phyloP scores from a whole-genome alignment of 1,284 basidiomycete species.

The Moesziomyces sp. region DNA sequence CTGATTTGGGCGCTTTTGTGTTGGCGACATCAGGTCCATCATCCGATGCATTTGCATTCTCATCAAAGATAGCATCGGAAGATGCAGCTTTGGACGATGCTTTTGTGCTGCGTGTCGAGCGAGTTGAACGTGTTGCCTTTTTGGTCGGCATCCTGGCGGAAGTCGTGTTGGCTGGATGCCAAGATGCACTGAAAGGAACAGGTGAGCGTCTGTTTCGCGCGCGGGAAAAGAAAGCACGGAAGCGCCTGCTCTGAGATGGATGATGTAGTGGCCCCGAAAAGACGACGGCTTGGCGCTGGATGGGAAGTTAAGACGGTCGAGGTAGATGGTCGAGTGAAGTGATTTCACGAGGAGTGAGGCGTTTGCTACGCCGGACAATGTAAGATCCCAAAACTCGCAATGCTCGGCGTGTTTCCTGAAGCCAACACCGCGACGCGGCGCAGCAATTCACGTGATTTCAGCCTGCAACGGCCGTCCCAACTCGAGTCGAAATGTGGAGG shows the following conservation, averaged over 20 bases:
- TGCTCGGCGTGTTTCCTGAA: slow-evolving; percentile 10
- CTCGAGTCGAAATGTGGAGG: slow-evolving; percentile 23
- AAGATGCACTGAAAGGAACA: not conserved
- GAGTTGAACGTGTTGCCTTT: slow-evolving; percentile 29
- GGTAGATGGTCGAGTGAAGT: not conserved
- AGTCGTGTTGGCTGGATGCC: not conserved
- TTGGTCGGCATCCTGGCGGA: slow-evolving; percentile 30
- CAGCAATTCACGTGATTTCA: slow-evolving; percentile 38
- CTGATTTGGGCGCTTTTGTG: slow-evolving; percentile 12
- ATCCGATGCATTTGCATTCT: slow-evolving; percentile 10
- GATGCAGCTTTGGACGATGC: slow-evolving; percentile 27
- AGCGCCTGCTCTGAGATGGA: too few species aligned
- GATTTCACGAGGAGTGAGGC: not conserved
- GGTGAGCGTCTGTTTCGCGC: not conserved
- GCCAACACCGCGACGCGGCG: slow-evolving; percentile 49
- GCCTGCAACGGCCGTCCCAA: not conserved
- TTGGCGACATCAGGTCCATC: slow-evolving; percentile 2
- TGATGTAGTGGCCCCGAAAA: too few species aligned
- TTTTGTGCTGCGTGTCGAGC: slow-evolving; percentile 37
- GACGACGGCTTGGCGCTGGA: too few species aligned
- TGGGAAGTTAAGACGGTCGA: not conserved
- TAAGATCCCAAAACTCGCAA: slow-evolving; percentile 9
- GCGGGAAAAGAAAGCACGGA: too few species aligned
- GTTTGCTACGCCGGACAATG: not conserved
- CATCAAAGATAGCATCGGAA: slow-evolving; percentile 23